Evolutionary conservation across 2,329 filamentous ascomycete species (phyloP), one percentile per base, ranked within the genome.

Genomic region (Geosmithia putterillii): DNA sequence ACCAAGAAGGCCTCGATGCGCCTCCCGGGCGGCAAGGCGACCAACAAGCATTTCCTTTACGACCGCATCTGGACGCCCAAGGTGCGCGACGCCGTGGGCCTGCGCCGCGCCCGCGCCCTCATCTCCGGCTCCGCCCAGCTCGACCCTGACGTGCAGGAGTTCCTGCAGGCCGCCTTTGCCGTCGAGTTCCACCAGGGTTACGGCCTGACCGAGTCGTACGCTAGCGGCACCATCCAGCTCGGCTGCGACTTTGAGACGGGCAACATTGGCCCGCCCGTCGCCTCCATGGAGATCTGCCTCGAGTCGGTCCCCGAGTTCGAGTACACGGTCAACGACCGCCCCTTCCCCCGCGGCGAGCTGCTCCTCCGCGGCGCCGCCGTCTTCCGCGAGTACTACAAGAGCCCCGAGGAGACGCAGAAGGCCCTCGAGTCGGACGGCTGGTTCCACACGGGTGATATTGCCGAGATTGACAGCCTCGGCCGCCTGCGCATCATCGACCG

Each of bases 361-460:
- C 72, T 95, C 19, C 64, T 96, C 42, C 79, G 90, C 38, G 87
- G 89, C 1, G 77, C 80, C n/a, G 75, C 75, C 48, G 69, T 89
- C 44, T 95, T 96, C 73, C 69, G 67, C 42, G 86, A 87, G 59
- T 98, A 98, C 66, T 90, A 82, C 71, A 87, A 86, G 67, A 94
- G 94, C 62, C 74, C 80, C 0, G 87, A 84, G 49, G 90, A 95
- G 71, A 96, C 90, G 1, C 66, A 70, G 46, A 92, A 92, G 64
- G 72, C 81, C 0, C 70, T 96, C 39, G 86, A 90, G 8, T 69
- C 81, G 25, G 88, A 95, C 50, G 92, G 92, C 48, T 98, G 92
- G 92, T 96, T 98, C 76, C 84, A 85, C 60, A 95, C 88, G 1
- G 92, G 92, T 44, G 92, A 98, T 55, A 90, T 98, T 51, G 86